Base-by-base conservation (phyloP, 1,284 basidiomycete species). In the Lentinula novae-zelandiae region DNA sequence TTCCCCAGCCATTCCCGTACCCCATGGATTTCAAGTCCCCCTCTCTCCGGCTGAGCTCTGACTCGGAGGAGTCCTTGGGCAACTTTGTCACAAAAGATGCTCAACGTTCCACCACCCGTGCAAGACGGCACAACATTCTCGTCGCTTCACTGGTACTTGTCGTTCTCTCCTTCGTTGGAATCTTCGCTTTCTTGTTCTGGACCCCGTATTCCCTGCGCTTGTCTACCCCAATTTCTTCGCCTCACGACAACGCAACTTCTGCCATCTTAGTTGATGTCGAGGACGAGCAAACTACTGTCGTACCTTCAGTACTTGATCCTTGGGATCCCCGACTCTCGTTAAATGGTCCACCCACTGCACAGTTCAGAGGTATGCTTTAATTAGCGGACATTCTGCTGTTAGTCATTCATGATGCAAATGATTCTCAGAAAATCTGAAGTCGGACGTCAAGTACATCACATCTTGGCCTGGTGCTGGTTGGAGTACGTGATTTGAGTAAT, bases 381-480 rank as follows among this genome's bases (percentile, higher is more conserved):
- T 20, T 20, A 40, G 22, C 33, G 10, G 40, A 8, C 7, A n/a
- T 15, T 15, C 48, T 49, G 20, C 15, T 17, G 13, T 13, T 22
- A 51, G 31, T 1, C 6, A 51, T 46, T 20, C 27, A 38, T 10
- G 20, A 48, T 9, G 22, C 12, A 9, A 42, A 34, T 13, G 22
- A 33, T 31, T 33, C 2, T 33, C 20, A 79, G 82, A 82, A 62
- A 83, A 88, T 64, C 71, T 90, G 46, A 78, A 78, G 22, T 74
- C 79, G 34, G 83, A 86, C 60, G 76, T 76, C 3, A 76, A 83
- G 64, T 90, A 89, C 66, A 81, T 90, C 61, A 86, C 86, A 1
- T 84, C 84, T 10, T 90, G 85, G 84, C 75, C 83, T 51, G 82
- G 82, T 49, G 86, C 86, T 33, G 87, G 87, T 51, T 90, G 87